Conservation (phyloP, 208 protist species). For the Angomonas deanei region DNA sequence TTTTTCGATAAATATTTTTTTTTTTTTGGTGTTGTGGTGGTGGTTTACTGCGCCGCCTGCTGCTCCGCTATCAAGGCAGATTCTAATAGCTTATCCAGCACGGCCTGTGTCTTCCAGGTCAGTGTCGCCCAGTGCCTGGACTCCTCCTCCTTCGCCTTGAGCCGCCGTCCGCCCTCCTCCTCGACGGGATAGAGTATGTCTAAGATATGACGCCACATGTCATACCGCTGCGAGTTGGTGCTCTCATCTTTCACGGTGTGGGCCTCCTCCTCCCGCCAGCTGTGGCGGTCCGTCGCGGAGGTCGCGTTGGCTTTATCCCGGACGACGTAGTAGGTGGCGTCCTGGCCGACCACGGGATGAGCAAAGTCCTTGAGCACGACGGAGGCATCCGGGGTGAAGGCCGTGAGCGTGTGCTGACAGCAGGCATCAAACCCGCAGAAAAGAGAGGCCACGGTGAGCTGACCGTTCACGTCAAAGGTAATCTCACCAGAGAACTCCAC, state of each 20-base stretch:
- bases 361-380: conserved; percentile 36
- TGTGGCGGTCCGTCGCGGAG: conserved; percentile 10
- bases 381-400: conserved; percentile 26
- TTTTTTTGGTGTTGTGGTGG: background rate
- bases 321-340: conserved; percentile 23
- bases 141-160: conserved; percentile 24
- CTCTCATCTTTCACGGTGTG: conserved; percentile 12
- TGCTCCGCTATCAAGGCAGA: conserved; percentile 22
- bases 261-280: background rate
- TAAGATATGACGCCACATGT: conserved; percentile 40
- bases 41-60: background rate
- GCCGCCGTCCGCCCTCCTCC: conserved; percentile 9
- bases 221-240: conserved; percentile 23
- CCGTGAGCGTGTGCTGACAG: conserved; percentile 19
- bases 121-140: conserved; percentile 23
- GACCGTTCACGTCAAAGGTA: conserved; percentile 7
- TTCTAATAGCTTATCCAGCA: conserved; percentile 60
- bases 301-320: conserved; percentile 25
- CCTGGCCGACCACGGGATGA: conserved; percentile 12
- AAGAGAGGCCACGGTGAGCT: conserved; percentile 13
- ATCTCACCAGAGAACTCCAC: conserved; percentile 32
- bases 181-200: conserved; percentile 17
- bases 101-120: conserved; percentile 51
- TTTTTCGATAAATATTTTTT: no score
- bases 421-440: conserved; percentile 29